Conservation (phyloP, 139 green algal species). For the Picochlorum sp. region DNA sequence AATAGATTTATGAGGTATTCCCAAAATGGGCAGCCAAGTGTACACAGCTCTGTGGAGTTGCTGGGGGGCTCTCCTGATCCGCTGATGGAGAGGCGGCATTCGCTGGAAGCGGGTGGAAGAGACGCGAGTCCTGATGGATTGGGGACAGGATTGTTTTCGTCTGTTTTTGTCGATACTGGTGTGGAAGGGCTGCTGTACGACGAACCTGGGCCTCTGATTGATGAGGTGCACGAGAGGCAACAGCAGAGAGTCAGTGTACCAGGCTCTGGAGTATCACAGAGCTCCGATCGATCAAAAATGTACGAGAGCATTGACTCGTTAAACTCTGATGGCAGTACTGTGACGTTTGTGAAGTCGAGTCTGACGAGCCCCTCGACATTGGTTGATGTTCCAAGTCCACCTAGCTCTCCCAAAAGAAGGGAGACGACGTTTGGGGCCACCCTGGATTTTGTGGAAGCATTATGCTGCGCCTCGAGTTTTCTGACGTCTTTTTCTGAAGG, state of each 20-base stretch:
- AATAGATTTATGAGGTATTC: background rate
- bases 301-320: background rate
- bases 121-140: conserved; percentile 31
- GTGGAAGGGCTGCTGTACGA: conserved; percentile 45
- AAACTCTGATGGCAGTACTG: background rate
- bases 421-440: conserved; percentile 83
- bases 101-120: background rate
- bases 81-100: background rate
- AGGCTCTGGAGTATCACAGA: background rate
- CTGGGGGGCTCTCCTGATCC: background rate
- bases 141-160: conserved; percentile 38
- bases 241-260: background rate
- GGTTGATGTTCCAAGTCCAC: conserved; percentile 13
- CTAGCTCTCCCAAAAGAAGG: conserved; percentile 54
- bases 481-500: conserved; percentile 61
- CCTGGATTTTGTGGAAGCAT: conserved; percentile 90
- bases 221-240: too few species aligned
- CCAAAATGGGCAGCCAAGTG: background rate
- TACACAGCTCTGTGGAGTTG: background rate
- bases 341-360: background rate
- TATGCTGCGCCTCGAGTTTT: conserved; percentile 73
- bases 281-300: background rate
- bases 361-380: background rate
- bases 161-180: conserved; percentile 41
- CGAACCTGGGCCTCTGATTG: too few species aligned